A percentile compares a stretch with the other conserved stretches of the same genome.
These are phyloP conservation scores for Tricholoma hemisulphureum DNA, from an alignment of 768 basidiomycete genomes.

Conservation along the genomic window DNA sequence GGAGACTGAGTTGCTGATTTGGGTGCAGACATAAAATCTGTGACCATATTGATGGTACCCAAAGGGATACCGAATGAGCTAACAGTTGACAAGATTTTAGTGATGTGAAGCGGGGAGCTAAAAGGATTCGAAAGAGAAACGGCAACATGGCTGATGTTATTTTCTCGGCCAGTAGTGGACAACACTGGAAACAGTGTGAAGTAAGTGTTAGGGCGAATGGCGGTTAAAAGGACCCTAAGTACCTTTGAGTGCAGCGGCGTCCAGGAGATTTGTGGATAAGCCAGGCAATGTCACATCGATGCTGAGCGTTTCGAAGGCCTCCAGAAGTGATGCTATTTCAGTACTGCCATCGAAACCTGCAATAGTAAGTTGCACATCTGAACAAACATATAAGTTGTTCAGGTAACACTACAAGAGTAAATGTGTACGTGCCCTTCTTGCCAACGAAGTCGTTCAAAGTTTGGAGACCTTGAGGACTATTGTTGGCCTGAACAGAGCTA, in stretches of 20 bases:
- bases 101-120: constrained; percentile 56
- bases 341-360: constrained; percentile 62
- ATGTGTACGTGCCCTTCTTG: constrained; percentile 41
- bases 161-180: constrained; percentile 56
- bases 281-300: constrained; percentile 59
- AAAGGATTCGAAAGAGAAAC: constrained; percentile 69
- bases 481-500: constrained; percentile 47
- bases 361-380: constrained; percentile 58
- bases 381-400: not conserved
- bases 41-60: constrained; percentile 56
- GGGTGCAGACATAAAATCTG: constrained; percentile 50
- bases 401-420: not conserved
- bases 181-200: constrained; percentile 42
- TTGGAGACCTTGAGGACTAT: constrained; percentile 53
- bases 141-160: constrained; percentile 64
- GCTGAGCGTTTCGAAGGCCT: constrained; percentile 60
- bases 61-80: constrained; percentile 59
- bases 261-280: constrained; percentile 54
- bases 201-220: constrained; percentile 4
- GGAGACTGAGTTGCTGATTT: constrained; percentile 59
- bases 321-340: constrained; percentile 50
- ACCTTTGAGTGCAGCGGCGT: constrained; percentile 56
- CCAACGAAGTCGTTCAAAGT: constrained; percentile 70
- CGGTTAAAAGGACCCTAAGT: constrained; percentile 28
- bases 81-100: constrained; percentile 58